Percentiles rank a stretch among this genome's conserved stretches.
Evolutionary conservation across 306 rosid species (phyloP).

Genomic region (Castanopsis chinensis): DNA sequence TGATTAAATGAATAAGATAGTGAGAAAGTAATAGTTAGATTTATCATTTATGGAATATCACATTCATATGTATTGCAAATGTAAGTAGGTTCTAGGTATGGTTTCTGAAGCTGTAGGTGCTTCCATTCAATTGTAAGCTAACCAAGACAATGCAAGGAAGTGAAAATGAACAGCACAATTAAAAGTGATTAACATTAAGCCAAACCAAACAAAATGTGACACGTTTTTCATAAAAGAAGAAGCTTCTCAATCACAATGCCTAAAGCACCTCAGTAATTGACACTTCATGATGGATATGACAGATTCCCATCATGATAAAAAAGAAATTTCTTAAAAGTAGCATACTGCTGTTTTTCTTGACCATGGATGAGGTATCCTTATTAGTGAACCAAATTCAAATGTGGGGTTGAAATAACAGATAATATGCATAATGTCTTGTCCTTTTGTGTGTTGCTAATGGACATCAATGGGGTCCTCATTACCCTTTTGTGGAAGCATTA

Average conservation of each 20-base stretch:
- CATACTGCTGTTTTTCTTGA: background rate
- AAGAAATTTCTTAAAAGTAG: background rate
- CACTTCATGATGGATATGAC: background rate
- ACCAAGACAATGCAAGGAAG: no score
- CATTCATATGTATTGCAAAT: constrained; percentile 1
- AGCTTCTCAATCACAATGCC: background rate
- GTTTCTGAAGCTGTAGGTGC: background rate
- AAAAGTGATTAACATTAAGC: background rate
- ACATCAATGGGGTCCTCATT: background rate
- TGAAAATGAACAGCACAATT: background rate
- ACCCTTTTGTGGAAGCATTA: background rate
- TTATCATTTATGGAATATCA: background rate
- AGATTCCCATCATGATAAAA: background rate
- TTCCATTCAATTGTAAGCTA: no score
- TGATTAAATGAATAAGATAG: background rate
- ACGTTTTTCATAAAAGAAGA: background rate
- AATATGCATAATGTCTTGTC: background rate
- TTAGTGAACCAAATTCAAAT: background rate
- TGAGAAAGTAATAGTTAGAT: background rate
- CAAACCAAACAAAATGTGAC: background rate
- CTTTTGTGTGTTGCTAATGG: background rate
- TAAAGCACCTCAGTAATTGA: background rate
- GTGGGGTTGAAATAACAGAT: background rate
- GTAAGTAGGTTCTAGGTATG: background rate
- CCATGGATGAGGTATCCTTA: background rate